Conservation (phyloP, 768 basidiomycete species). For the Leccinum variicolor region DNA sequence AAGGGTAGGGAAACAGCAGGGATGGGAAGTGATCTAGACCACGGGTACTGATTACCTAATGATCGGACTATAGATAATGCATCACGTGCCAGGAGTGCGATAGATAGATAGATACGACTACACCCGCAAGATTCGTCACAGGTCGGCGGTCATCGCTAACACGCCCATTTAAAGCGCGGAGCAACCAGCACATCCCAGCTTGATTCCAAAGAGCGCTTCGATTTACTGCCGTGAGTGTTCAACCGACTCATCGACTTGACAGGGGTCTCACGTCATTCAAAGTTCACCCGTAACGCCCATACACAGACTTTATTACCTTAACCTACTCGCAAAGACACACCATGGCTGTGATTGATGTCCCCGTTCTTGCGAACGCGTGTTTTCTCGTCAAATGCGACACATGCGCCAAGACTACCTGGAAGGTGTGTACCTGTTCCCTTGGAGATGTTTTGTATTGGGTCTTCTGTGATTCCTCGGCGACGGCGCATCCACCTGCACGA, state of each 20-base stretch:
- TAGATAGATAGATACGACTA: not conserved
- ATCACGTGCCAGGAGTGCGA: not conserved
- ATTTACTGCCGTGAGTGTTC: not conserved
- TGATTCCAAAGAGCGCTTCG: not conserved
- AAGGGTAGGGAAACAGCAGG: not conserved
- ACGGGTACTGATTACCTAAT: not conserved
- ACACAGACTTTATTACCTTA: conserved; percentile 33
- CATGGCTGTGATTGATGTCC: conserved; percentile 22
- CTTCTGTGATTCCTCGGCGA: conserved; percentile 20
- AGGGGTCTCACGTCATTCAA: conserved; percentile 19
- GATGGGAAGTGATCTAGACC: conserved; percentile 3
- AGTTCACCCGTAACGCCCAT: conserved; percentile 10
- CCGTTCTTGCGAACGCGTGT: conserved; percentile 51
- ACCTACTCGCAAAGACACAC: conserved; percentile 24
- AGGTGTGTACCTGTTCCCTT: conserved; percentile 42
- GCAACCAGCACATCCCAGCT: not conserved
- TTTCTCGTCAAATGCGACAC: conserved; percentile 52
- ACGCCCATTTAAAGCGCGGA: not conserved
- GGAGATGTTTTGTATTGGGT: conserved; percentile 18
- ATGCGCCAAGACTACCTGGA: conserved; percentile 73
- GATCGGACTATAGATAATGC: not conserved
- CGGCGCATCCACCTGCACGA: conserved; percentile 14
- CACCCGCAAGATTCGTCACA: not conserved
- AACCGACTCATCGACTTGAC: conserved; percentile 7
- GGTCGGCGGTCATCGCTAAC: not conserved